Evolutionary conservation across 768 basidiomycete genomes (phyloP).

Genomic region (Leccinum broughii): DNA sequence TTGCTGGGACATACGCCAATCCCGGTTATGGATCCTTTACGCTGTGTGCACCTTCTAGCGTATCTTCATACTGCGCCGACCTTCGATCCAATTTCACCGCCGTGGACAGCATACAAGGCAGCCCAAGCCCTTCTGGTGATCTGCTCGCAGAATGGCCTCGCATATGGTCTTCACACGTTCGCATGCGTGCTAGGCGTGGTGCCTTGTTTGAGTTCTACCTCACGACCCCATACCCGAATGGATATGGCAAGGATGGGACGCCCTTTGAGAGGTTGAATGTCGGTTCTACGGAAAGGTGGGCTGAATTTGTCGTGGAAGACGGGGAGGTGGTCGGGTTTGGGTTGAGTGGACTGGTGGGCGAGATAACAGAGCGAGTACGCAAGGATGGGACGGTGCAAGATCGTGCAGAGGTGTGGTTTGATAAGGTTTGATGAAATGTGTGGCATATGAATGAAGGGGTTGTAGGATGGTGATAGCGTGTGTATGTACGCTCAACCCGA

Average conservation of each 20-base stretch:
- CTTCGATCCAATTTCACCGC: slow-evolving; percentile 32
- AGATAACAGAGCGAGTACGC: no score
- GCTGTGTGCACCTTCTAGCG: slow-evolving; percentile 34
- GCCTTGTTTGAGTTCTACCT: slow-evolving; percentile 22
- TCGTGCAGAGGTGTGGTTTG: no score
- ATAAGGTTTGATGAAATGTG: no score
- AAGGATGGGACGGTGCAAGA: no score
- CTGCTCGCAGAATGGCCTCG: slow-evolving; percentile 36
- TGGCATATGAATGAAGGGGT: no score
- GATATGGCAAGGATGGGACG: slow-evolving; percentile 38
- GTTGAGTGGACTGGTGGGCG: no score
- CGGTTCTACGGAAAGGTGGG: neutral
- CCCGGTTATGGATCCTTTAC: slow-evolving; percentile 40
- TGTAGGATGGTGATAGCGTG: no score
- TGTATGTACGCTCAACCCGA: no score
- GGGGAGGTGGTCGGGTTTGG: no score
- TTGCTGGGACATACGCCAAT: slow-evolving; percentile 39
- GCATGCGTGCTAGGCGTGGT: slow-evolving; percentile 24
- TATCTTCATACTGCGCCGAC: slow-evolving; percentile 22
- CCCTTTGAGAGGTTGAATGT: slow-evolving; percentile 30
- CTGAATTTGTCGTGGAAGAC: no score
- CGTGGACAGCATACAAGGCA: slow-evolving; percentile 20
- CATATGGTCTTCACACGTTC: slow-evolving; percentile 40
- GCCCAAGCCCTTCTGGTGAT: slow-evolving; percentile 4
- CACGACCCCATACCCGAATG: slow-evolving; percentile 36